phyloP scores from a whole-genome alignment of 2,329 filamentous ascomycete genomes.

The Epichloe typhina region DNA sequence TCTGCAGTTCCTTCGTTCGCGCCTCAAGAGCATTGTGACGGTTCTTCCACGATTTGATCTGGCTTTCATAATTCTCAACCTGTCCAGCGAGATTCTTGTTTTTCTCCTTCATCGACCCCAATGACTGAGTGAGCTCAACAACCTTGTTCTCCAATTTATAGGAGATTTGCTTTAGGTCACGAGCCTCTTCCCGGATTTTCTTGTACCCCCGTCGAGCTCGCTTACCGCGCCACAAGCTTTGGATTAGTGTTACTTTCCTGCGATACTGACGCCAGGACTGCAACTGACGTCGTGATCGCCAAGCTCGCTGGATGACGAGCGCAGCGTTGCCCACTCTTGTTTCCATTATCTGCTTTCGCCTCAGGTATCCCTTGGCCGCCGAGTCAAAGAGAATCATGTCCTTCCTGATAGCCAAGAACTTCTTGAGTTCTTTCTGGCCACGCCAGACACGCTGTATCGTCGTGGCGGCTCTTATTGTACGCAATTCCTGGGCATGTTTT shows the following conservation, averaged over 20 bases:
- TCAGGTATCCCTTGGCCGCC: conserved; percentile 79
- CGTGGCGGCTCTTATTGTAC: conserved; percentile 75
- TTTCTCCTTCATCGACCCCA: conserved; percentile 84
- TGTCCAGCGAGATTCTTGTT: conserved; percentile 83
- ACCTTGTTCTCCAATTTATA: conserved; percentile 99
- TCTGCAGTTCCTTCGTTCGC: conserved; percentile 84
- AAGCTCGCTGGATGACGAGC: conserved; percentile 77
- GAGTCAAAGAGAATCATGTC: conserved; percentile 84
- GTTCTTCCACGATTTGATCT: conserved; percentile 92
- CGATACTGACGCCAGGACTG: conserved; percentile 79
- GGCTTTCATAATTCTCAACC: conserved; percentile 89
- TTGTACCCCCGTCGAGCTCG: conserved; percentile 75
- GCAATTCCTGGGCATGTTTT: conserved; percentile 63
- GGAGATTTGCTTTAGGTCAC: conserved; percentile 97
- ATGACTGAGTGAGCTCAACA: conserved; percentile 86
- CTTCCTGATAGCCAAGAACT: conserved; percentile 63
- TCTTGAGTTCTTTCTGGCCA: conserved; percentile 77
- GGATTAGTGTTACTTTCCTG: conserved; percentile 76
- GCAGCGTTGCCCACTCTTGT: conserved; percentile 87
- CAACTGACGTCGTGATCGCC: conserved; percentile 69
- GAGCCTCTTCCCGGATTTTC: conserved; percentile 81
- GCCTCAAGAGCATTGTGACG: conserved; percentile 82
- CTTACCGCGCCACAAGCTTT: conserved; percentile 86
- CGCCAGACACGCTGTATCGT: conserved; percentile 94
- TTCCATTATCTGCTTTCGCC: conserved; percentile 85